phyloP scores from a whole-genome alignment of 179 eudicot species.

The Patellifolia procumbens region DNA sequence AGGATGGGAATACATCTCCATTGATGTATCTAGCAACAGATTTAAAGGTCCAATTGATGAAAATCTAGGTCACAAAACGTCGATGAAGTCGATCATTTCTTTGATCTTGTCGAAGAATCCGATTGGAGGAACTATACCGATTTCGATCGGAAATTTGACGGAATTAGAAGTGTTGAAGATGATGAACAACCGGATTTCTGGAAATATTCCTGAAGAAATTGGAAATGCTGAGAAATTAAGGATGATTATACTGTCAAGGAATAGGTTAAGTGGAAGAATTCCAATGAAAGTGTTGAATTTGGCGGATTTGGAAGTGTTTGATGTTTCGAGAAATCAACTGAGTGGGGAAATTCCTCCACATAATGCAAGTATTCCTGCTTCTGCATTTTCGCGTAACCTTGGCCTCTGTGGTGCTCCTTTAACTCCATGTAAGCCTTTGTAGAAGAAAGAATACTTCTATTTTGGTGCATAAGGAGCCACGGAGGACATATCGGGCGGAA shows the following conservation, averaged over 20 bases:
- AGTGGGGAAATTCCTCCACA: slow-evolving; percentile 64
- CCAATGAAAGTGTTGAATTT: slow-evolving; percentile 49
- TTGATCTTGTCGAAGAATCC: slow-evolving; percentile 56
- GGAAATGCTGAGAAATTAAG: slow-evolving; percentile 42
- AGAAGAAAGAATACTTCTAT: background rate
- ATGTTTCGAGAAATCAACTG: slow-evolving; percentile 57
- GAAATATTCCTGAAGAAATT: slow-evolving; percentile 50
- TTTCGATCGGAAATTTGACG: slow-evolving; percentile 49
- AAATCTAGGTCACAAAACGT: slow-evolving; percentile 38
- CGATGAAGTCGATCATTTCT: slow-evolving; percentile 39
- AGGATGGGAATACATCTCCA: slow-evolving; percentile 41
- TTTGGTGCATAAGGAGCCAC: too few species aligned
- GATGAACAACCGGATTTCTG: slow-evolving; percentile 36
- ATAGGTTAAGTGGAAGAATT: slow-evolving; percentile 49
- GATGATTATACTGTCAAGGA: slow-evolving; percentile 43
- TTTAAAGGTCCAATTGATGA: slow-evolving; percentile 50
- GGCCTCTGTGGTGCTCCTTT: slow-evolving; percentile 37
- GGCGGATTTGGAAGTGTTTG: slow-evolving; percentile 37
- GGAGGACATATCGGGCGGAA: too few species aligned
- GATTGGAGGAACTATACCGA: slow-evolving; percentile 59
- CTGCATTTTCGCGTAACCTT: slow-evolving; percentile 28
- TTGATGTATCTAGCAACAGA: slow-evolving; percentile 55
- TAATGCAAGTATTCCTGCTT: slow-evolving; percentile 25
- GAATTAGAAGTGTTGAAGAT: slow-evolving; percentile 43
- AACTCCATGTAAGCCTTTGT: slow-evolving; percentile 24